A percentile compares a stretch with the other conserved stretches of the same genome.
These are phyloP conservation scores for Trebouxia sp. DNA, from an alignment of 139 green algal species.

Conservation along the genomic window DNA sequence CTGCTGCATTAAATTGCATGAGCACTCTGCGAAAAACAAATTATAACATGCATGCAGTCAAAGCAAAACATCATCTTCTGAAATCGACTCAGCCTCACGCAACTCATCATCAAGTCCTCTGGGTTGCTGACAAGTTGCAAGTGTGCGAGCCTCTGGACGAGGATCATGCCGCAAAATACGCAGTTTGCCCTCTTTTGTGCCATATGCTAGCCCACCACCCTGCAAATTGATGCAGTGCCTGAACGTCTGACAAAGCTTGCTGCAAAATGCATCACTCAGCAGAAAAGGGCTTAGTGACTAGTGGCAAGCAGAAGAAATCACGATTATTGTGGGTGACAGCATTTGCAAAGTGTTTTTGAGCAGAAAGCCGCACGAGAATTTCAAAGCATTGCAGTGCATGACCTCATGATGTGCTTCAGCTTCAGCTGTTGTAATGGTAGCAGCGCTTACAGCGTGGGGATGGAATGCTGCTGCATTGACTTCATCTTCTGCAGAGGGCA, in stretches of 20 bases:
- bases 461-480: conserved; percentile 91
- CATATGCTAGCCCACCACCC: conserved; percentile 88
- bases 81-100: conserved; percentile 16
- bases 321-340: not conserved
- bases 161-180: conserved; percentile 44
- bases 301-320: not conserved
- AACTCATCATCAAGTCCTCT: conserved; percentile 28
- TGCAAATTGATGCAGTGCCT: not conserved
- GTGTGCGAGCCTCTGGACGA: not conserved
- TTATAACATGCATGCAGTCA: no score
- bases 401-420: not conserved
- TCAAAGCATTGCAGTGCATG: not conserved
- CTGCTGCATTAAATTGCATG: no score
- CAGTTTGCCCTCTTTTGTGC: conserved; percentile 90
- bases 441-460: conserved; percentile 27
- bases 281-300: not conserved
- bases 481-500: conserved; percentile 86
- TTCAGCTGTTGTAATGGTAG: not conserved
- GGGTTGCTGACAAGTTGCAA: not conserved
- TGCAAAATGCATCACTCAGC: not conserved
- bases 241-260: not conserved
- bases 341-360: not conserved
- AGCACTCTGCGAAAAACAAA: no score
- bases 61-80: conserved; percentile 14
- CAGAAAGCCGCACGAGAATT: not conserved